Evolutionary conservation across 371 early-diverging fungal genomes (phyloP), one percentile per base, ranked within the genome.

Genomic region (Coemansia sp.): DNA sequence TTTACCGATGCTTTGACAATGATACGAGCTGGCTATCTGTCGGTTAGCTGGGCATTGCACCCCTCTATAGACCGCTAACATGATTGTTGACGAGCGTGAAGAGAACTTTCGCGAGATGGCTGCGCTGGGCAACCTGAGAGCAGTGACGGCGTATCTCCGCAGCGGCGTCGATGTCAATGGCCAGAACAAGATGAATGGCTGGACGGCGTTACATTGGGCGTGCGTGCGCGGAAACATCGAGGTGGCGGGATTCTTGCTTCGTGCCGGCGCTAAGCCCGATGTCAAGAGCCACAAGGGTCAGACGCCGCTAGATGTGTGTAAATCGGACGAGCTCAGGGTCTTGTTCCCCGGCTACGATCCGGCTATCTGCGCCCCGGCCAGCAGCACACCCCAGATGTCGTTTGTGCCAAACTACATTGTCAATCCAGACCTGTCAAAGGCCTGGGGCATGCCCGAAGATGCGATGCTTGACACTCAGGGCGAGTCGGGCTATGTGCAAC

Each of bases 201-300:
- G 90, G 69, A 90, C 94, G 1, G 91, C 94, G 0, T 76, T 92
- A 30, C 95, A 85, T 75, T 97, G 86, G 94, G 90, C 87, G 26
- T 89, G 85, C 55, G 83, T 67, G 51, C 80, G 80, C 58, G 87
- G 81, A 2, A 79, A 82, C 49, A 65, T 66, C 36, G 76, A 71
- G 36, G 80, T 82, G 47, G 78, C 82, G 33, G 79, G 80, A 5
- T 77, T 80, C 49, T 77, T 85, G 66, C 66, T 87, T 5, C 84
- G 83, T 38, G 78, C 80, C 26, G 83, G 80, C 20, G 86, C 84
- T 8, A 81, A 85, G 55, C 63, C 69, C 4, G 63, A 72, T 45
- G 75, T 79, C 12, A 65, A 62, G 10, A 83, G 83, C 62, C 68
- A 65, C 42, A 72, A 62, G 36, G 83, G 81, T 4, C 80, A 82